phyloP scores from a whole-genome alignment of 1,139 yeast species.

The Candida tetrigidarum region DNA sequence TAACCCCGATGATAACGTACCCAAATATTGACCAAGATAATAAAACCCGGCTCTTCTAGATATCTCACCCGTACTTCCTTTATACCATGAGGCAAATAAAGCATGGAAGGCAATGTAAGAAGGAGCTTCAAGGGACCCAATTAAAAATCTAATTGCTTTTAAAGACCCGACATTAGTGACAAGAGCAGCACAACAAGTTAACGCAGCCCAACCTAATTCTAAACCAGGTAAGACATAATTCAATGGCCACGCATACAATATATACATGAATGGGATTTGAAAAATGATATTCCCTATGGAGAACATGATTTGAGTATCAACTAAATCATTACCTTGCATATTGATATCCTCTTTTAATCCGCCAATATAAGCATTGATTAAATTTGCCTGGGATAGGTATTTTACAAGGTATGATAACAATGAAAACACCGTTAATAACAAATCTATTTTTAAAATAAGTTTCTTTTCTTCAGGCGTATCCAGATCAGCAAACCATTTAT shows the following conservation, averaged over 20 bases:
- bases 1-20: constrained; percentile 65
- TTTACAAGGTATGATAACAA: constrained; percentile 73
- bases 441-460: constrained; percentile 63
- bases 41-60: constrained; percentile 64
- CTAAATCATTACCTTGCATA: constrained; percentile 68
- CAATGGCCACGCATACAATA: constrained; percentile 53
- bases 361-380: constrained; percentile 71
- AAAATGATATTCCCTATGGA: constrained; percentile 61
- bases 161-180: constrained; percentile 51
- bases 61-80: constrained; percentile 51
- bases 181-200: constrained; percentile 52
- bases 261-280: constrained; percentile 53
- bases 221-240: constrained; percentile 58
- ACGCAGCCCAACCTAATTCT: constrained; percentile 69
- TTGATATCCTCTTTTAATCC: constrained; percentile 62
- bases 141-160: constrained; percentile 60
- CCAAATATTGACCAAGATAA: constrained; percentile 63
- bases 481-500: constrained; percentile 63
- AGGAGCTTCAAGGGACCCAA: constrained; percentile 67
- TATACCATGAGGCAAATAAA: constrained; percentile 65
- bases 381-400: constrained; percentile 62
- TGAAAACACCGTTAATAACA: constrained; percentile 62
- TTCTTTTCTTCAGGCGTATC: constrained; percentile 59
- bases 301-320: constrained; percentile 61
- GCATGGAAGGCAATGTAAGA: constrained; percentile 65